Evolutionary conservation across 1,139 yeast species (phyloP).

Genomic region (Geotrichum macrosporum): DNA sequence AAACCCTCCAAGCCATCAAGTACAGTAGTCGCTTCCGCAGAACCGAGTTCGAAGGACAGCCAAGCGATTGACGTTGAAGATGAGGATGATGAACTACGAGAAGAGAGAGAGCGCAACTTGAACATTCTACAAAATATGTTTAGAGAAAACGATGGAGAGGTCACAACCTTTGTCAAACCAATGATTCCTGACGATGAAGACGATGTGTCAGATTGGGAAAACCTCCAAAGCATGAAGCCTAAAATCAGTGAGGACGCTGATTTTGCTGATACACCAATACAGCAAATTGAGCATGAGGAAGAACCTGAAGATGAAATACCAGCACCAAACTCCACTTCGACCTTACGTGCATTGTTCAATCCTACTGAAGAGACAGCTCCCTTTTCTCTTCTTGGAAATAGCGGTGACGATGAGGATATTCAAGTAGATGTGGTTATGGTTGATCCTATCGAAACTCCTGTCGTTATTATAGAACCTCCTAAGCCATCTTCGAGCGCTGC

Average conservation of each 20-base stretch:
- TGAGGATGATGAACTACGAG: constrained; percentile 25
- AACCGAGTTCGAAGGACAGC: constrained; percentile 17
- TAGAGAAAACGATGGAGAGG: constrained; percentile 27
- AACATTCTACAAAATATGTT: constrained; percentile 29
- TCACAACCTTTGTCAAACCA: constrained; percentile 24
- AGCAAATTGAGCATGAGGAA: constrained; percentile 22
- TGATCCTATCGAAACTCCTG: constrained; percentile 22
- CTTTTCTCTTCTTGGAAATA: constrained; percentile 31
- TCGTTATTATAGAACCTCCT: constrained; percentile 34
- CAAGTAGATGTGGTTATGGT: constrained; percentile 16
- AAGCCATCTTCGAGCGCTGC: background rate
- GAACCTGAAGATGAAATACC: constrained; percentile 3
- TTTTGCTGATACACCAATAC: constrained; percentile 37
- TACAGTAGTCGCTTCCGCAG: background rate
- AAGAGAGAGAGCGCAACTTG: constrained; percentile 28
- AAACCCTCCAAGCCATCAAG: constrained; percentile 12
- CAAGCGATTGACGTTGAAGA: constrained; percentile 24
- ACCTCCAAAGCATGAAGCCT: constrained; percentile 26
- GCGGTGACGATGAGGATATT: constrained; percentile 27
- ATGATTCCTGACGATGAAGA: constrained; percentile 25
- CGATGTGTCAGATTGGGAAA: constrained; percentile 31
- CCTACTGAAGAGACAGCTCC: constrained; percentile 38
- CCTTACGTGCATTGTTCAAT: constrained; percentile 60
- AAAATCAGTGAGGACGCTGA: constrained; percentile 39
- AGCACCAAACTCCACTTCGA: constrained; percentile 25